Base-by-base conservation (phyloP, 208 protist genomes). In the Naegleria lovaniensis region DNA sequence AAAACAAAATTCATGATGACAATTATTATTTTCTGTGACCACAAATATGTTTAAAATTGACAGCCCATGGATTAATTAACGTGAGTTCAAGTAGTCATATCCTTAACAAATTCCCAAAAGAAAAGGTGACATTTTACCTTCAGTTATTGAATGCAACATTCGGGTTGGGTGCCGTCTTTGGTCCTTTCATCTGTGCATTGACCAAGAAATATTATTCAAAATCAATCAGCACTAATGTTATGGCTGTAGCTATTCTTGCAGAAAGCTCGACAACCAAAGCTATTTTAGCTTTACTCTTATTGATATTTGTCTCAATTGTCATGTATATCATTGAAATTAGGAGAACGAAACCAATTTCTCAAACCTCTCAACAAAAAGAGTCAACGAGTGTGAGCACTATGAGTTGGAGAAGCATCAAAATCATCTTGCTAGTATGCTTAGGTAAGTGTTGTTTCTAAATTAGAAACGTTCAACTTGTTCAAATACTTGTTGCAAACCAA, bases 41-140 rank as follows among this genome's bases (percentile, higher is more conserved):
- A 3, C 22, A 58, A 5, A 58, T 19, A 19, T 67, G 19, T 67
- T 67, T 2, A 67, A 67, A 22, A 4, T 3, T 67, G 11, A 67
- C 55, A 67, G 55, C 67, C 19, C 67, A 79, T 79, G 67, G 67
- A 79, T 9, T 79, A 36, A 79, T 79, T 36, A 79, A 79, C 36
- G 67, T 79, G 6, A 36, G 29, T 36, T 79, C 67, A 6, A 79
- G 67, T 79, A 79, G 67, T 36, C n/a, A 79, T 79, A 36, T 79
- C 9, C 36, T 79, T 5, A 33, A 7, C 29, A 79, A 79, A 36
- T 36, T 36, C 29, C 29, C 67, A 36, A 79, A 79, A 79, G 67
- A 79, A 13, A 79, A 79, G 16, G 67, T 79, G 13, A 79, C 67
- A 36, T 79, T 79, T 79, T 79, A 79, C n/a, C n/a, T 79, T 79